Evolutionary conservation across 1,284 basidiomycete species (phyloP), one percentile per base, ranked within the genome.

Genomic region (Microbotryomycetes sp.): DNA sequence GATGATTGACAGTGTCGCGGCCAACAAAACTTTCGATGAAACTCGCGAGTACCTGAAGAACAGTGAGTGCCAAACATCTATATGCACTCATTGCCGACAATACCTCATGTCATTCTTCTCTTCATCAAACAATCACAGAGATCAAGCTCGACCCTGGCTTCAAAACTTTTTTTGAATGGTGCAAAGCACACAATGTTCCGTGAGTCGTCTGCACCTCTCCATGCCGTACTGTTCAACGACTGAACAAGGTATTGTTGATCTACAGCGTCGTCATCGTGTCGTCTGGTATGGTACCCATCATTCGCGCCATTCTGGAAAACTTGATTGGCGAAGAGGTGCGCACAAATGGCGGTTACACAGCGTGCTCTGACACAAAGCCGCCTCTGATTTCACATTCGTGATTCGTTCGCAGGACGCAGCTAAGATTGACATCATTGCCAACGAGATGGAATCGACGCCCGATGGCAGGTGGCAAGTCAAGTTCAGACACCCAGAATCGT

Each of bases 201-300:
- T 5, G 6, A 25, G n/a, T 45, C 42, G 54, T n/a, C 3, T 3
- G 14, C 51, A 59, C 54, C 65, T 9, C 57, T 64, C 29, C 29
- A 76, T 2, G 80, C 84, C 61, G 85, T 85, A 67, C 83, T 94
- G n/a, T n/a, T n/a, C n/a, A n/a, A n/a, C n/a, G n/a, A n/a, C n/a
- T n/a, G n/a, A n/a, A n/a, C n/a, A n/a, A n/a, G n/a, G n/a, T n/a
- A n/a, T n/a, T n/a, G n/a, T n/a, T n/a, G n/a, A n/a, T n/a, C n/a
- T n/a, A n/a, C 54, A 91, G 92, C 16, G 81, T 96, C 63, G 86
- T 94, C 65, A 91, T 97, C 73, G 90, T 96, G 51, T 94, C 91
- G 4, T 90, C 88, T 70, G 92, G 92, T 30, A 96, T 96, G 91
- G 84, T 85, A 15, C 92, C 91, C 15, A 82, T 87, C 68, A 96